phyloP scores from a whole-genome alignment of 768 basidiomycete species.

The Rubroboletus pulcherrimus region DNA sequence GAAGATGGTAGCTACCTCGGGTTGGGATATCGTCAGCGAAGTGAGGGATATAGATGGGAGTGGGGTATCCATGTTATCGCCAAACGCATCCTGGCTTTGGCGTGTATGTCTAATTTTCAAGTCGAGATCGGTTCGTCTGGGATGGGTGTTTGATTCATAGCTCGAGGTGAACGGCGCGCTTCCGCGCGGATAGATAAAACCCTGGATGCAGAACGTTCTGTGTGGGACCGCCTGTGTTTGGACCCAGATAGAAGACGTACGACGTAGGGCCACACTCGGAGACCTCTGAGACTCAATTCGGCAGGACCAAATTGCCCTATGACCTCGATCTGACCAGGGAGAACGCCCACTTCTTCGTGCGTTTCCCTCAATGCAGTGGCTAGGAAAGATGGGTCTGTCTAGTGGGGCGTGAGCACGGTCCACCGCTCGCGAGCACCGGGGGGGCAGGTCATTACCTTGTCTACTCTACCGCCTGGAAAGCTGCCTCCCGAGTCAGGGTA shows the following conservation, averaged over 20 bases:
- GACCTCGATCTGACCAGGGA: slow-evolving; percentile 56
- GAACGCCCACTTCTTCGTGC: slow-evolving; percentile 67
- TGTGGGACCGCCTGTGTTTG: not conserved
- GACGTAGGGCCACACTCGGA: slow-evolving; percentile 74
- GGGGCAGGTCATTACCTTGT: slow-evolving; percentile 42
- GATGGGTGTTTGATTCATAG: not conserved
- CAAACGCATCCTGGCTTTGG: not conserved
- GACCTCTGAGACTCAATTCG: slow-evolving; percentile 52
- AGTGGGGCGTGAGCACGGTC: slow-evolving; percentile 4
- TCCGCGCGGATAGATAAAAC: slow-evolving; percentile 36
- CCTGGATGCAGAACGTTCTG: slow-evolving; percentile 23
- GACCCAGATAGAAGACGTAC: slow-evolving; percentile 41
- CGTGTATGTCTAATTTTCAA: not conserved
- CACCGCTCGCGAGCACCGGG: not conserved
- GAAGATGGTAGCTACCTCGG: slow-evolving; percentile 68
- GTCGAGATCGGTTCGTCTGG: slow-evolving; percentile 1
- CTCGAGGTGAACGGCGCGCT: not conserved
- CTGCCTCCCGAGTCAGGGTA: slow-evolving; percentile 34
- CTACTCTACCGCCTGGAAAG: slow-evolving; percentile 73
- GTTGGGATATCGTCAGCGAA: slow-evolving; percentile 47
- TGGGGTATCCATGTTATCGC: slow-evolving; percentile 35
- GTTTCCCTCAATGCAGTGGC: slow-evolving; percentile 69
- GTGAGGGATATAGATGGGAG: slow-evolving; percentile 58
- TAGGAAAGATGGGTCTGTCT: slow-evolving; percentile 53
- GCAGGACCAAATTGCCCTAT: slow-evolving; percentile 64